phyloP scores from a whole-genome alignment of 345 rosid genomes.

The Adansonia digitata region DNA sequence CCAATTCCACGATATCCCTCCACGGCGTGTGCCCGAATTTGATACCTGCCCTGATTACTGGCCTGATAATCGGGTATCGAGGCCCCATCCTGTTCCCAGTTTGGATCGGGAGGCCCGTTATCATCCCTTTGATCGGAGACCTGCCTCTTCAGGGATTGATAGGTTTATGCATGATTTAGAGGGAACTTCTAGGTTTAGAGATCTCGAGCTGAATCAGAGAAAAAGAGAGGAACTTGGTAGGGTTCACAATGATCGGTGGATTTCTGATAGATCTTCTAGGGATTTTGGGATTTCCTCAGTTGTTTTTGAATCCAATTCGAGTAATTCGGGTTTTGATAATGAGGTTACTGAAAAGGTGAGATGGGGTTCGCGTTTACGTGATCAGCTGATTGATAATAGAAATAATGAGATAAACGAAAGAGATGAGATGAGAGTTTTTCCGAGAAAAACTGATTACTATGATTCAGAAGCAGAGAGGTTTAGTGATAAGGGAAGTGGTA shows the following conservation, averaged over 20 bases:
- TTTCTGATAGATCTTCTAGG: conserved; percentile 42
- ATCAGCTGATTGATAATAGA: conserved; percentile 24
- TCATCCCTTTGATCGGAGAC: conserved; percentile 32
- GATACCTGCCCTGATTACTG: conserved; percentile 24
- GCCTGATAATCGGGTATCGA: conserved; percentile 19
- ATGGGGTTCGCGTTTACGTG: conserved; percentile 19
- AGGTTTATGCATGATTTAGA: conserved; percentile 40
- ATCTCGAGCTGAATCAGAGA: conserved; percentile 28
- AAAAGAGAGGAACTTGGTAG: conserved; percentile 32
- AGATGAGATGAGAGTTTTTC: conserved; percentile 25
- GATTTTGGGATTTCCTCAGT: conserved; percentile 26
- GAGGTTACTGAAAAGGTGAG: conserved; percentile 36
- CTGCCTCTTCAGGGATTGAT: conserved; percentile 31
- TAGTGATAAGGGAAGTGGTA: conserved; percentile 36
- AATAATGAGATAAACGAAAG: conserved; percentile 18
- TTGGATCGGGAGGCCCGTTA: conserved; percentile 22
- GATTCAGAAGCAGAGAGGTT: conserved; percentile 36
- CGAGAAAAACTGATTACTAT: conserved; percentile 31
- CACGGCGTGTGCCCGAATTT: conserved; percentile 20
- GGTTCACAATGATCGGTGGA: conserved; percentile 25
- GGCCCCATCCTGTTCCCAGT: conserved; percentile 22
- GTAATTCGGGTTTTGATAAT: conserved; percentile 21
- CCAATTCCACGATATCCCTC: conserved; percentile 24
- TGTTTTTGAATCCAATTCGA: conserved; percentile 29
- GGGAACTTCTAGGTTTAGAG: conserved; percentile 44